Percentiles rank a stretch among this genome's conserved stretches.
Conservation (phyloP, 495 filamentous ascomycete genomes). For the Aspergillus ostianus region DNA sequence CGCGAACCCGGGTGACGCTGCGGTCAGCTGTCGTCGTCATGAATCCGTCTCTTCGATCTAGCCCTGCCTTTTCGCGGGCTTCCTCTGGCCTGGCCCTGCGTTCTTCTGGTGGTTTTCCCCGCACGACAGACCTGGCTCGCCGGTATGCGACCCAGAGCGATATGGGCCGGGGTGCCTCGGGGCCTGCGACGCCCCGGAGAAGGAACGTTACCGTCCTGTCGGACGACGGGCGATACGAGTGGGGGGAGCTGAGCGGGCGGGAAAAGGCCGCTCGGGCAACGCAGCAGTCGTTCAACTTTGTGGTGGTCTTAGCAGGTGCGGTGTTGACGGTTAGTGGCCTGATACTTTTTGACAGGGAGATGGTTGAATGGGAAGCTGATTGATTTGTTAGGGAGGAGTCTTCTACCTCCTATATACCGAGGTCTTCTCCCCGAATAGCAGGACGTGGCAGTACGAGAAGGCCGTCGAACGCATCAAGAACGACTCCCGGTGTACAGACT, state of each 20-base stretch:
- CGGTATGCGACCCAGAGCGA: conserved; percentile 56
- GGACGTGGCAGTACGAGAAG: conserved; percentile 83
- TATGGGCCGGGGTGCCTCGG: conserved; percentile 28
- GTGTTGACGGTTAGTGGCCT: conserved; percentile 60
- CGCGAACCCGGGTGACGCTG: conserved; percentile 18
- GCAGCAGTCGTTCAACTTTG: conserved; percentile 86
- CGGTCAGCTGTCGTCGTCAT: conserved; percentile 18
- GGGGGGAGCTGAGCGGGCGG: conserved; percentile 66
- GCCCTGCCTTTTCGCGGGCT: conserved; percentile 15
- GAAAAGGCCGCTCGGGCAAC: conserved; percentile 87
- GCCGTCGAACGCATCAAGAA: conserved; percentile 76
- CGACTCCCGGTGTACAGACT: conserved; percentile 63
- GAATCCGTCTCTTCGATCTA: conserved; percentile 25
- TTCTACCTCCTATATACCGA: conserved; percentile 79
- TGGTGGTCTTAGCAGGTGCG: conserved; percentile 71
- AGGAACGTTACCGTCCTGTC: conserved; percentile 76
- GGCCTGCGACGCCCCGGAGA: conserved; percentile 35
- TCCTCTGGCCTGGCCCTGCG: conserved; percentile 20
- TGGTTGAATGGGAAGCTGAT: conserved; percentile 13
- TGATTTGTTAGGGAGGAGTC: conserved; percentile 60
- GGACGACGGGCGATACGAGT: conserved; percentile 76
- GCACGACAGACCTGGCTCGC: conserved; percentile 27
- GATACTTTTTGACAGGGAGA: neutral
- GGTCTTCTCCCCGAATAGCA: conserved; percentile 81
- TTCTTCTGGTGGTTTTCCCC: conserved; percentile 21